Conservation (phyloP, 2,329 filamentous ascomycete species). For the Chaetothyriales sp. region DNA sequence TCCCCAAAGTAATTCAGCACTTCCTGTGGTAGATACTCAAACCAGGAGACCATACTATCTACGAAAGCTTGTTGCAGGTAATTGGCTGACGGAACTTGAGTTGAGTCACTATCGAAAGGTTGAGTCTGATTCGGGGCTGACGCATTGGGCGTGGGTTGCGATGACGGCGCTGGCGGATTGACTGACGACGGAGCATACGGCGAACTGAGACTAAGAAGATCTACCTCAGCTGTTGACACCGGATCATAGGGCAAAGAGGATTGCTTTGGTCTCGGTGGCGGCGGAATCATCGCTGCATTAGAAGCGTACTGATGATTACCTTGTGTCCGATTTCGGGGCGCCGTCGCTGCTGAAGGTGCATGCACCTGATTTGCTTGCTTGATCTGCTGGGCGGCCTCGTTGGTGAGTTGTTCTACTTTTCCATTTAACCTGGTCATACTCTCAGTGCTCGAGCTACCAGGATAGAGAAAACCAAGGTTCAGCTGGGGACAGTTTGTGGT, state of each 20-base stretch:
- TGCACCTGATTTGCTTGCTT: neutral
- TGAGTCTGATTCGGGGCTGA: neutral
- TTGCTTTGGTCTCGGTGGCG: constrained; percentile 22
- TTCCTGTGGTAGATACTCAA: constrained; percentile 59
- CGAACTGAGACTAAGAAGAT: constrained; percentile 38
- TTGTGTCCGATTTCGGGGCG: neutral
- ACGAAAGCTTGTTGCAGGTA: neutral
- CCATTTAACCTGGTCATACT: neutral
- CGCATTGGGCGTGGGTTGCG: neutral
- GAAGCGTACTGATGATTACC: neutral
- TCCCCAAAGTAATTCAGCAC: constrained; percentile 44
- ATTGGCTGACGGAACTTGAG: neutral
- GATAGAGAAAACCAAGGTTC: constrained; percentile 69
- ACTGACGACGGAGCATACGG: constrained; percentile 23
- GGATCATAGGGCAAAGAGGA: constrained; percentile 22
- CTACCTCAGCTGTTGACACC: constrained; percentile 30
- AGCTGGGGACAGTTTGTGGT: constrained; percentile 76
- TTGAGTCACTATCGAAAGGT: neutral
- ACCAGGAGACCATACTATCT: constrained; percentile 50
- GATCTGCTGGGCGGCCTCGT: neutral
- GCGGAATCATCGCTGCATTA: constrained; percentile 14
- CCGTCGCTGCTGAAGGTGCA: neutral
- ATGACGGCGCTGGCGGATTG: neutral
- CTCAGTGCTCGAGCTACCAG: constrained; percentile 29
- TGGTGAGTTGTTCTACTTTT: neutral